phyloP scores from a whole-genome alignment of 352 stramenopile species.

The Pythium oligandrum region DNA sequence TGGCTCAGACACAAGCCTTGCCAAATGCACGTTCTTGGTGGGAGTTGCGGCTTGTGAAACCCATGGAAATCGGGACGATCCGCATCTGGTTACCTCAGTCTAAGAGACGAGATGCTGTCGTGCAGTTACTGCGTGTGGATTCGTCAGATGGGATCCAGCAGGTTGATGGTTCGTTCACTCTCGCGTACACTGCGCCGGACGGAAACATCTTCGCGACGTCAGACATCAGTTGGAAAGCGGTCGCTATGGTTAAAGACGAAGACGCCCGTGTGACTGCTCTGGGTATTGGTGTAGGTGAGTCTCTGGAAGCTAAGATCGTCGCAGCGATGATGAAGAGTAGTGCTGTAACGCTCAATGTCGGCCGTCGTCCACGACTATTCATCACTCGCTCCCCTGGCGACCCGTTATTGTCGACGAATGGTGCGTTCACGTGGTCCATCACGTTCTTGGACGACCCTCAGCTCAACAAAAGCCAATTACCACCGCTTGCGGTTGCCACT shows the following conservation, averaged over 20 bases:
- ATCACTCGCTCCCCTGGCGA: constrained; percentile 42
- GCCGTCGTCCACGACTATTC: constrained; percentile 6
- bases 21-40: constrained; percentile 48
- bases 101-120: constrained; percentile 15
- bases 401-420: constrained; percentile 22
- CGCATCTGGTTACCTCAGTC: constrained; percentile 42
- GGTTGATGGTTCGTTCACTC: constrained; percentile 38
- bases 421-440: constrained; percentile 61
- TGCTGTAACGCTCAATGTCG: constrained; percentile 7
- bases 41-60: constrained; percentile 51
- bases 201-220: constrained; percentile 20
- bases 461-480: constrained; percentile 1
- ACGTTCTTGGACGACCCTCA: constrained; percentile 51
- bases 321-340: constrained; percentile 14
- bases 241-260: constrained; percentile 53
- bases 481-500: constrained; percentile 22
- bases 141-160: constrained; percentile 23
- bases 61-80: constrained; percentile 46
- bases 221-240: constrained; percentile 46
- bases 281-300: constrained; percentile 43
- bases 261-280: constrained; percentile 26
- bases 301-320: constrained; percentile 55
- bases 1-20: constrained; percentile 38
- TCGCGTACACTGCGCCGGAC: constrained; percentile 28
- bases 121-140: constrained; percentile 31